A percentile compares a stretch with the other conserved stretches of the same genome.
phyloP scores from a whole-genome alignment of 306 rosid species.

The Coriaria nepalensis region DNA sequence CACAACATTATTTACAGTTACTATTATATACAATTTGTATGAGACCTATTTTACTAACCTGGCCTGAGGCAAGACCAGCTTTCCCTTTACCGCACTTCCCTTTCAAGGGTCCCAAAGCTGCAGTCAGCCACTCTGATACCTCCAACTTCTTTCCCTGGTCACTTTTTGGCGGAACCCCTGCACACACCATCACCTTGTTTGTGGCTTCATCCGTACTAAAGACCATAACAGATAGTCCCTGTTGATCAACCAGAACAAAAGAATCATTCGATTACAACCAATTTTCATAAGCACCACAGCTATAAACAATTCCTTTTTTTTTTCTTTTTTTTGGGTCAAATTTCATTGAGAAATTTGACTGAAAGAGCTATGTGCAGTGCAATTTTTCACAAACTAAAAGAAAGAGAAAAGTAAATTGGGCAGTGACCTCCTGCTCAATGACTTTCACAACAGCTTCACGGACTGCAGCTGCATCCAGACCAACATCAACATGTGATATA shows the following conservation, averaged over 20 bases:
- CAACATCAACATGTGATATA: constrained; percentile 65
- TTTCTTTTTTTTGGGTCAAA: too few species aligned
- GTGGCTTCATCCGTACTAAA: constrained; percentile 74
- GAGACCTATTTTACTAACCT: constrained; percentile 30
- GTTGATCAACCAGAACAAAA: constrained; percentile 22
- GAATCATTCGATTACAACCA: too few species aligned
- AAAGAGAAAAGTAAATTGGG: constrained; percentile 4
- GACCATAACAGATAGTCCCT: constrained; percentile 82
- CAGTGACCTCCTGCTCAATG: constrained; percentile 59
- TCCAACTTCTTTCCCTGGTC: constrained; percentile 41
- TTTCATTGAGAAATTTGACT: too few species aligned
- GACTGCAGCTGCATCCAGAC: constrained; percentile 84
- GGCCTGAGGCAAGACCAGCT: constrained; percentile 93
- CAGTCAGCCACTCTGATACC: constrained; percentile 81
- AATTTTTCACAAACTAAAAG: constrained; percentile 2
- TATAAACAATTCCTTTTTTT: too few species aligned
- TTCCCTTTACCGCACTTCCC: constrained; percentile 93
- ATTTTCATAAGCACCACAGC: background rate
- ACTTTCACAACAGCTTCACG: constrained; percentile 87
- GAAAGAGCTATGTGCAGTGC: too few species aligned
- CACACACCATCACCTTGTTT: constrained; percentile 88
- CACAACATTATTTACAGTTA: background rate
- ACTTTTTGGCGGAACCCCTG: constrained; percentile 78
- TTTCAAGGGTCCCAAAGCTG: constrained; percentile 66
- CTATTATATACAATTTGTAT: background rate